These are phyloP conservation scores for Leishmania gerbilli DNA, from an alignment of 208 protist genomes.

Conservation along the genomic window DNA sequence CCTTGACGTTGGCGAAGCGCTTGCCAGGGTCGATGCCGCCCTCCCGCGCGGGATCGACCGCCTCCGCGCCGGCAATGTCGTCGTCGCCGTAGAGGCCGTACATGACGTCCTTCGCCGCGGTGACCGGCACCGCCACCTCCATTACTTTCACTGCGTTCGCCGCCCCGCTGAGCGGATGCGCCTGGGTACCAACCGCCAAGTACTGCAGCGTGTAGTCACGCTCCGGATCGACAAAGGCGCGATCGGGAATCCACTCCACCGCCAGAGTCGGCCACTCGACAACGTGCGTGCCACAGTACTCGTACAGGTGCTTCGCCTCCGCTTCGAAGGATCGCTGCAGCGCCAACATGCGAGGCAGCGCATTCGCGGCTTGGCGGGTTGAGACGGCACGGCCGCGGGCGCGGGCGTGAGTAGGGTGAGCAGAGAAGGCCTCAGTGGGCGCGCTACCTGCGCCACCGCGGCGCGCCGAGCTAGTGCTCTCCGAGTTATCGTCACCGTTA, in stretches of 20 bases:
- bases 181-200: conserved; percentile 55
- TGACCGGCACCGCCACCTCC: conserved; percentile 52
- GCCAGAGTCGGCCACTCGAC: conserved; percentile 62
- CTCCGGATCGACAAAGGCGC: conserved; percentile 39
- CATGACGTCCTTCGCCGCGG: conserved; percentile 29
- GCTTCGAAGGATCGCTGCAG: conserved; percentile 54
- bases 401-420: conserved; percentile 3
- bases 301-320: conserved; percentile 39
- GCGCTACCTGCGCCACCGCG: not conserved
- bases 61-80: conserved; percentile 29
- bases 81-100: conserved; percentile 48
- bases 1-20: conserved; percentile 49
- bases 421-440: not conserved
- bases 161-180: conserved; percentile 18
- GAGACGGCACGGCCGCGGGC: not conserved
- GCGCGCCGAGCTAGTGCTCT: not conserved
- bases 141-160: conserved; percentile 54
- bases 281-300: conserved; percentile 48
- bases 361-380: conserved; percentile 11
- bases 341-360: conserved; percentile 40
- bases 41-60: conserved; percentile 17
- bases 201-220: conserved; percentile 67
- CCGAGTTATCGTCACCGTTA: not conserved
- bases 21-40: conserved; percentile 40
- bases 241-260: conserved; percentile 66